Conservation (phyloP, 805 yeast genomes). For the Scheffersomyces ergatensis region DNA sequence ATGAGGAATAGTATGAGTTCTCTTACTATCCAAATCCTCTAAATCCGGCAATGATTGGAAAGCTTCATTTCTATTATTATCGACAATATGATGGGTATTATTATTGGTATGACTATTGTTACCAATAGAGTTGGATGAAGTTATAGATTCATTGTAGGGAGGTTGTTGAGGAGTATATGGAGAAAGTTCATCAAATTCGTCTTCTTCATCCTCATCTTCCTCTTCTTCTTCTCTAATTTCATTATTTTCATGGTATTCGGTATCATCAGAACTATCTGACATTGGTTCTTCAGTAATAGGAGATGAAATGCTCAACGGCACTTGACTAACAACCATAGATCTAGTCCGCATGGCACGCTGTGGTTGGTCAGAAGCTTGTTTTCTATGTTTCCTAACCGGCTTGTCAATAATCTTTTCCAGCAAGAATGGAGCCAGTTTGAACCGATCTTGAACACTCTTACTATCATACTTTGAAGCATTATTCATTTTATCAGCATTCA, state of each 20-base stretch:
- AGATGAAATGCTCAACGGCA: conserved; percentile 32
- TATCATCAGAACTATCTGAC: conserved; percentile 36
- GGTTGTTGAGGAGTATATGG: conserved; percentile 43
- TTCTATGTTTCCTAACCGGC: conserved; percentile 24
- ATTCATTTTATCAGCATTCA: conserved; percentile 40
- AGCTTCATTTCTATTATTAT: conserved; percentile 1
- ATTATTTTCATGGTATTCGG: conserved; percentile 26
- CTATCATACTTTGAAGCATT: conserved; percentile 37
- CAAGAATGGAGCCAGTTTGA: conserved; percentile 44
- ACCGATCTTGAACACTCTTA: conserved; percentile 41
- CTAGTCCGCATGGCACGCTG: conserved; percentile 42
- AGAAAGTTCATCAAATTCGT: conserved; percentile 25
- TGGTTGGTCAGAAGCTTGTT: conserved; percentile 14
- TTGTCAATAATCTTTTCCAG: conserved; percentile 41
- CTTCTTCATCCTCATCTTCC: conserved; percentile 18
- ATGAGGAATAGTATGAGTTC: conserved; percentile 39
- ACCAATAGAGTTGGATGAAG: conserved; percentile 7
- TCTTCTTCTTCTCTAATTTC: conserved; percentile 15
- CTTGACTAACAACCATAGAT: conserved; percentile 37
- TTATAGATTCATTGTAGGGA: conserved; percentile 21
- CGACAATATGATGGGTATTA: too few species aligned
- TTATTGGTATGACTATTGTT: too few species aligned
- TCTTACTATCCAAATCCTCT: conserved; percentile 43
- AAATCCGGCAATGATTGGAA: conserved; percentile 42
- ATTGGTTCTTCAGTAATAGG: conserved; percentile 40